Base-by-base conservation (phyloP, 2,329 filamentous ascomycete species). In the Ophioceras dolichostomum region DNA sequence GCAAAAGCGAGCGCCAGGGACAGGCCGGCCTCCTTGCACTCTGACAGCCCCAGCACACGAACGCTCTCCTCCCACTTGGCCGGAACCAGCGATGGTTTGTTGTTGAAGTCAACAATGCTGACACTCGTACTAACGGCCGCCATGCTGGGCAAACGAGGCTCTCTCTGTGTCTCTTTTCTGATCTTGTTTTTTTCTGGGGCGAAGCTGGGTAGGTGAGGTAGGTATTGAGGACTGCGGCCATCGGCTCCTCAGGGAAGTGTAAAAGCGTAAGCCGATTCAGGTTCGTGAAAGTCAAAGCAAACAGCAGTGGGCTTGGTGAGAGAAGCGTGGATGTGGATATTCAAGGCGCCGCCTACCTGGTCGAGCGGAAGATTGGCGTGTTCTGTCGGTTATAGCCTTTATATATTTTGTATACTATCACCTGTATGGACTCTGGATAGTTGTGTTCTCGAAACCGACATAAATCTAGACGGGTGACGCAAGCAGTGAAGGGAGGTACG, bases 1-100 rank as follows among this genome's bases (percentile, higher is more conserved):
- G 73, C 77, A 61, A 93, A 91, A 44, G 84, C 79, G 54, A 85
- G 76, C 33, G 84, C 79, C 47, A 93, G 71, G 50, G 79, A 78
- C 26, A 71, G 62, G 19, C 78, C 82, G 22, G 82, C 83, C 53
- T 76, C 71, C 53, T 77, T 76, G 62, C 76, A 81, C 60, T 88
- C 82, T 40, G 68, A 62, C 51, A 79, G 69, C 44, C 64, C 63
- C 45, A 88, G 63, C 41, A 70, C 56, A 44, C 83, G 80, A 48
- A 85, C 70, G 36, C 63, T 58, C 46, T 68, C 62, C 42, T 68
- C 65, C 68, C 64, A 74, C 21, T 56, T 55, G 34, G 60, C 49
- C n/a, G 70, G 70, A 33, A 73, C 57, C 39, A 74, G 66, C 39
- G 70, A 71, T 38, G 57, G 59, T 28, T 48, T 47, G 8, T 26